Base-by-base conservation (phyloP, 495 filamentous ascomycete species). In the Aspergillus panamensis region DNA sequence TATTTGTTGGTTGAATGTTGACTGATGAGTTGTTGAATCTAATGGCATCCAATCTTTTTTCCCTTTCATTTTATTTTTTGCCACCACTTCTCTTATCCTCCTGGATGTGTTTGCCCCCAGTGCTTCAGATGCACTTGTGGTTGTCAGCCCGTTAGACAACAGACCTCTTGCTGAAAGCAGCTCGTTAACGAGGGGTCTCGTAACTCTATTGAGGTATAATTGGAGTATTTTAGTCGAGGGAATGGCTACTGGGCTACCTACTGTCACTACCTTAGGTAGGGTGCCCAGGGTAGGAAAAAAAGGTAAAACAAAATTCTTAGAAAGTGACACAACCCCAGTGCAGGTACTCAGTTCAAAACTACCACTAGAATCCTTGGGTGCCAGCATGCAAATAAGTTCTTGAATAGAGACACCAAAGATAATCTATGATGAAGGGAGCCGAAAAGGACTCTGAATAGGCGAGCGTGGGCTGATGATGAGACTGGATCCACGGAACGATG, bases 141-240 rank as follows among this genome's bases (percentile, higher is more conserved):
- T 25, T n/a, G 30, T 35, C 51, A 55, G 33, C 53, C 53, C 29
- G 53, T 57, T 61, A 49, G 48, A 55, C 45, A 62, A 58, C 60
- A 55, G 60, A 52, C 60, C 55, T 57, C 55, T 17, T 39, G 47
- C 39, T 29, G 42, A 60, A 43, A 57, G 49, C 57, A 57, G 49
- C 57, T 60, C 57, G 44, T 44, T 42, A 49, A 20, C 47, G 33
- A 39, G 53, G 48, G 9, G 7, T 4, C 10, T 5, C 25, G 25
- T 25, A 25, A 25, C 5, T 25, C 31, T 40, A 20, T 37, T 14
- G 19, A 3, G 12, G 40, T 48, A 10, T 47, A 12, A 60, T 51
- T 60, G 58, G 32, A 21, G 42, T 45, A 45, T 45, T 45, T 17
- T 48, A 43, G 30, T 12, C 30, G 32, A 21, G 32, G 25, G 48